Evolutionary conservation across 768 basidiomycete species (phyloP).

Genomic region (Gloeostereum incarnatum): DNA sequence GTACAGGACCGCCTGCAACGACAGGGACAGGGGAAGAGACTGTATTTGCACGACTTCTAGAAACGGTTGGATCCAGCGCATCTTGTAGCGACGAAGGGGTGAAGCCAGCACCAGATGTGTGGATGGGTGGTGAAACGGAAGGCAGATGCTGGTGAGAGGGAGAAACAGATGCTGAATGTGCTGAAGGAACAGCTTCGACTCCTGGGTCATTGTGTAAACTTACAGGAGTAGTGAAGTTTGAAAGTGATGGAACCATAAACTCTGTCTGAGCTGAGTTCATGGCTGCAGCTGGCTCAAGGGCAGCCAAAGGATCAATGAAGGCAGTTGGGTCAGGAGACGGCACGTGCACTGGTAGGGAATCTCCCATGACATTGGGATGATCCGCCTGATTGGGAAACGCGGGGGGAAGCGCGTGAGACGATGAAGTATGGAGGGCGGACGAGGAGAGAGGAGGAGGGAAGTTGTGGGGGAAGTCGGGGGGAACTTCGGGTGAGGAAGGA

Average conservation of each 20-base stretch:
- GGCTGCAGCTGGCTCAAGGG: conserved; percentile 22
- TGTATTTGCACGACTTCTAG: too few relatives aligned
- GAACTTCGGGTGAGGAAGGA: conserved; percentile 15
- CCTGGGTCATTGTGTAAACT: background rate
- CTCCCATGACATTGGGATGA: conserved; percentile 13
- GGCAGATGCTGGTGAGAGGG: too few relatives aligned
- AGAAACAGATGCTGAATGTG: too few relatives aligned
- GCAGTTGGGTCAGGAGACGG: conserved; percentile 28
- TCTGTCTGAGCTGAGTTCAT: conserved; percentile 13
- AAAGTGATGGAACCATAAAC: background rate
- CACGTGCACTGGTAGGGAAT: conserved; percentile 25
- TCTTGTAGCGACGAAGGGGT: too few relatives aligned
- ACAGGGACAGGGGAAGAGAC: too few relatives aligned
- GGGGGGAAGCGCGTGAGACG: conserved; percentile 22
- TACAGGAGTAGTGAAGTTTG: conserved; percentile 7
- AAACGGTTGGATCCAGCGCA: too few relatives aligned
- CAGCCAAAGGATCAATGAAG: too few relatives aligned
- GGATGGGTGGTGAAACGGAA: too few relatives aligned
- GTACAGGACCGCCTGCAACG: too few relatives aligned
- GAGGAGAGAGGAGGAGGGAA: conserved; percentile 12
- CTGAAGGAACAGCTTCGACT: too few relatives aligned
- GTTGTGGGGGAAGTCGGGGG: conserved; percentile 14
- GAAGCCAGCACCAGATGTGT: too few relatives aligned
- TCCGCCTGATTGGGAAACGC: conserved; percentile 24
- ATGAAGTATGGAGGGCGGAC: conserved; percentile 13